Evolutionary conservation across 257 asterid species (phyloP).

Genomic region (Salvia hispanica): DNA sequence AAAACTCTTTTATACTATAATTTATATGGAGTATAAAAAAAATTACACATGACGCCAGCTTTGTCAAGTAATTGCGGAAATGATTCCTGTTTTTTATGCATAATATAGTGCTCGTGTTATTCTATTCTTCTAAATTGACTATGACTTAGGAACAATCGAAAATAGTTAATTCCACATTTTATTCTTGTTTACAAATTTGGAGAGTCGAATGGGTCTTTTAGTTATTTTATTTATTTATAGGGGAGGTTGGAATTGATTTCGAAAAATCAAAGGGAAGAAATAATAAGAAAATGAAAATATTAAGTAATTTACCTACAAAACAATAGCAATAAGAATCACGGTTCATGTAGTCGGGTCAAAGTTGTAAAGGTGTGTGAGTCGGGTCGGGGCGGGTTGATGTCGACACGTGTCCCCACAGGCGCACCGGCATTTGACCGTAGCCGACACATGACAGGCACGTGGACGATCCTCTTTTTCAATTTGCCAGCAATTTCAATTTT

Average conservation of each 20-base stretch:
- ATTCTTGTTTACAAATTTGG: not conserved
- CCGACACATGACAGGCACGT: constrained; percentile 67
- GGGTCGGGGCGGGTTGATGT: constrained; percentile 24
- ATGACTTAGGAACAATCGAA: not conserved
- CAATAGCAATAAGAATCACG: too few relatives aligned
- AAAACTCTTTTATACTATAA: not conserved
- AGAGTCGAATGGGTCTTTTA: not conserved
- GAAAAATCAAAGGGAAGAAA: too few relatives aligned
- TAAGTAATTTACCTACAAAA: too few relatives aligned
- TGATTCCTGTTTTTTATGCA: constrained; percentile 36
- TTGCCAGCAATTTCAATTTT: not conserved
- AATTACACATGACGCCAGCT: constrained; percentile 28
- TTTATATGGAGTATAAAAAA: not conserved
- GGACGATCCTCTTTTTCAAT: constrained; percentile 38
- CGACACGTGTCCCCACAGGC: constrained; percentile 68
- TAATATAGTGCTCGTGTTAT: not conserved
- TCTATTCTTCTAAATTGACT: too few relatives aligned
- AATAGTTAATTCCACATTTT: not conserved
- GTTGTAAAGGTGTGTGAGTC: constrained; percentile 11
- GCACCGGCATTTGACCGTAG: constrained; percentile 85
- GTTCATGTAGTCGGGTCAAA: constrained; percentile 33
- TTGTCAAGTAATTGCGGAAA: constrained; percentile 12
- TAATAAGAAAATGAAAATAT: too few relatives aligned
- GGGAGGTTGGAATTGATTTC: too few relatives aligned
- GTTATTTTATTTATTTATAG: too few relatives aligned